A percentile compares a stretch with the other conserved stretches of the same genome.
Conservation (phyloP, 768 basidiomycete species). For the Boletus eberwhitei region DNA sequence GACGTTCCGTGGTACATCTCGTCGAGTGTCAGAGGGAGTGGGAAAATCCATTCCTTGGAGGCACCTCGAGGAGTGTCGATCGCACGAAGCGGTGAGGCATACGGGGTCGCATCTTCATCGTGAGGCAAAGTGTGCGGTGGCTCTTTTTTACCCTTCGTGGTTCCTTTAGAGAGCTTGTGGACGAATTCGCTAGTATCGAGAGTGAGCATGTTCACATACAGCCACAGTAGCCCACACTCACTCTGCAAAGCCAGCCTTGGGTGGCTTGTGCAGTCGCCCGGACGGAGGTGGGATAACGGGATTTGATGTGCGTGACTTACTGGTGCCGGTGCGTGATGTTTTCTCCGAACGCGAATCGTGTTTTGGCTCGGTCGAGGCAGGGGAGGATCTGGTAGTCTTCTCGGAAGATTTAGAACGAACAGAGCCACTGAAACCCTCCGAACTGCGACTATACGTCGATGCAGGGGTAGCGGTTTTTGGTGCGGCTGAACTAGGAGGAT, state of each 20-base stretch:
- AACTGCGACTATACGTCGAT: slow-evolving; percentile 12
- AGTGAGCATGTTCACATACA: slow-evolving; percentile 4
- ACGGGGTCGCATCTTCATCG: slow-evolving; percentile 21
- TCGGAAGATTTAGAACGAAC: slow-evolving; percentile 13
- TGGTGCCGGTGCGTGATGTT: slow-evolving; percentile 8
- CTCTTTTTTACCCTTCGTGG: slow-evolving; percentile 4
- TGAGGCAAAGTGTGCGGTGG: not conserved
- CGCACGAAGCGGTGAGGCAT: slow-evolving; percentile 38
- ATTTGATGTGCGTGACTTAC: slow-evolving; percentile 18
- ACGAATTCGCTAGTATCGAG: slow-evolving; percentile 26
- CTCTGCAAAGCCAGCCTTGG: slow-evolving; percentile 28
- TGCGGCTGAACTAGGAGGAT: slow-evolving; percentile 14
- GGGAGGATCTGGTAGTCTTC: slow-evolving; percentile 7
- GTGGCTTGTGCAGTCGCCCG: slow-evolving; percentile 16
- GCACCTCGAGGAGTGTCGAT: slow-evolving; percentile 39
- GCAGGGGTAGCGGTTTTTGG: slow-evolving; percentile 4
- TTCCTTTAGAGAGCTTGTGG: slow-evolving; percentile 25
- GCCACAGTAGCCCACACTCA: slow-evolving; percentile 14
- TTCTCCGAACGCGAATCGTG: slow-evolving; percentile 10
- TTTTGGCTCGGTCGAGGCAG: slow-evolving; percentile 1
- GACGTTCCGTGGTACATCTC: slow-evolving; percentile 57
- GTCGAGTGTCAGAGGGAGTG: slow-evolving; percentile 56
- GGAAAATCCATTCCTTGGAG: slow-evolving; percentile 66
- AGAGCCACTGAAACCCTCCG: slow-evolving; percentile 8
- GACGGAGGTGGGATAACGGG: slow-evolving; percentile 32